These are phyloP conservation scores for Triticum dicoccoides DNA, from an alignment of 176 grass and related monocot genomes.

Conservation along the genomic window DNA sequence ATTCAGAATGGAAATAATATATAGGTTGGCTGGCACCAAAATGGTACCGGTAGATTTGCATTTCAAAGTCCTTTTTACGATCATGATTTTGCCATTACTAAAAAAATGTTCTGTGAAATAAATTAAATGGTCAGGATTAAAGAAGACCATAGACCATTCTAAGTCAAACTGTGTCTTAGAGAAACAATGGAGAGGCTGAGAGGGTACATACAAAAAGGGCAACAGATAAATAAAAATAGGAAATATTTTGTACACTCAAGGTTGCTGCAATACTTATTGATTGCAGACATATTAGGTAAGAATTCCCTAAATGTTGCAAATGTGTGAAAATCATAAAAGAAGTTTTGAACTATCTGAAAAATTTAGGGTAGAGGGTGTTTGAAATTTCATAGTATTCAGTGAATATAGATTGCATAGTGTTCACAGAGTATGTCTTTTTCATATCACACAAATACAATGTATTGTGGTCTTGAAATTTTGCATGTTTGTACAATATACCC, in stretches of 20 bases:
- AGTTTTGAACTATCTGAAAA: not conserved
- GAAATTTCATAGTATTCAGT: not conserved
- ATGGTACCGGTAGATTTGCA: not conserved
- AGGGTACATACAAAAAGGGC: not conserved
- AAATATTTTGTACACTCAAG: slow-evolving; percentile 8
- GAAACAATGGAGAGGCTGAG: not conserved
- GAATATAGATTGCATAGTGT: not conserved
- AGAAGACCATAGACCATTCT: not conserved
- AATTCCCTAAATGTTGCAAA: not conserved
- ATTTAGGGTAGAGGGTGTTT: not conserved
- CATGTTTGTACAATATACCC: not conserved
- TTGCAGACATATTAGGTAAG: not conserved
- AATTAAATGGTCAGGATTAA: slow-evolving; percentile 6
- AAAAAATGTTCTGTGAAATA: not conserved
- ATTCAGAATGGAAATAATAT: not conserved
- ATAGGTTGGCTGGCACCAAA: not conserved
- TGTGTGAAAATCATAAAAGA: not conserved
- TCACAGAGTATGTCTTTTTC: not conserved
- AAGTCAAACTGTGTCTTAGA: not conserved
- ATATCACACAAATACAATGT: not conserved
- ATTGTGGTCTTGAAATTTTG: not conserved
- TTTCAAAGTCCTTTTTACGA: not conserved
- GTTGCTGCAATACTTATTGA: not conserved
- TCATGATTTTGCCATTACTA: not conserved
- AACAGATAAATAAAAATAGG: not conserved